phyloP scores from a whole-genome alignment of 805 yeast genomes.

The Candida broadrunensis region DNA sequence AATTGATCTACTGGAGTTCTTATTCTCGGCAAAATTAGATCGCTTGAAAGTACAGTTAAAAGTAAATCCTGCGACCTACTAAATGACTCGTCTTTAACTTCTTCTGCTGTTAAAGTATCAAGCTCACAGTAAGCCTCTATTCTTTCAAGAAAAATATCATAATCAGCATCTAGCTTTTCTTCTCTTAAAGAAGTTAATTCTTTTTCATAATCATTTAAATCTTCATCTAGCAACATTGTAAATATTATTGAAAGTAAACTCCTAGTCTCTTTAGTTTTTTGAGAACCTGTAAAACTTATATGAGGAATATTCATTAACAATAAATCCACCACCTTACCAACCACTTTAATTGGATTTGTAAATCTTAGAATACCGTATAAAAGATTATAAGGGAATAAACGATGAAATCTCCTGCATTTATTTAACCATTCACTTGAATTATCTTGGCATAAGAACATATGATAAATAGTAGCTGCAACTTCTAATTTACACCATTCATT shows the following conservation, averaged over 20 bases:
- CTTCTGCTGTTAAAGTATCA: slow-evolving; percentile 10
- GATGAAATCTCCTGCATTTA: slow-evolving; percentile 70
- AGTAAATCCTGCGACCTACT: slow-evolving; percentile 19
- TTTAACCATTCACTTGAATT: slow-evolving; percentile 71
- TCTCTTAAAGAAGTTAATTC: slow-evolving; percentile 47
- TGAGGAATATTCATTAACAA: slow-evolving; percentile 55
- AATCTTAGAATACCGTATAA: slow-evolving; percentile 73
- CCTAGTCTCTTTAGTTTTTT: slow-evolving; percentile 17
- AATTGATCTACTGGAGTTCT: slow-evolving; percentile 2
- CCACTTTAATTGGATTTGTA: slow-evolving; percentile 84
- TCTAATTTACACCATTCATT: slow-evolving; percentile 82
- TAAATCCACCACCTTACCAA: slow-evolving; percentile 75
- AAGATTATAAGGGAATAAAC: slow-evolving; percentile 74
- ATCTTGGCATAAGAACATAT: slow-evolving; percentile 76
- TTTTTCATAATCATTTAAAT: slow-evolving; percentile 58
- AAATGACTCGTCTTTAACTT: slow-evolving; percentile 23
- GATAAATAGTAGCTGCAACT: slow-evolving; percentile 80
- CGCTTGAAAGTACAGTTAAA: slow-evolving; percentile 19
- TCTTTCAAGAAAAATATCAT: slow-evolving; percentile 20
- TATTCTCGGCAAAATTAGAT: slow-evolving; percentile 17
- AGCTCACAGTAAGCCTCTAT: slow-evolving; percentile 22
- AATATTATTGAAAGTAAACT: slow-evolving; percentile 69
- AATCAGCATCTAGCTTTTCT: slow-evolving; percentile 28
- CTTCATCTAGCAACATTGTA: slow-evolving; percentile 71
- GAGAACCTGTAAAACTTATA: slow-evolving; percentile 1